Evolutionary conservation across 108 stramenopile genomes (phyloP), one percentile per base, ranked within the genome.

Genomic region (Skeletonema menzelii): DNA sequence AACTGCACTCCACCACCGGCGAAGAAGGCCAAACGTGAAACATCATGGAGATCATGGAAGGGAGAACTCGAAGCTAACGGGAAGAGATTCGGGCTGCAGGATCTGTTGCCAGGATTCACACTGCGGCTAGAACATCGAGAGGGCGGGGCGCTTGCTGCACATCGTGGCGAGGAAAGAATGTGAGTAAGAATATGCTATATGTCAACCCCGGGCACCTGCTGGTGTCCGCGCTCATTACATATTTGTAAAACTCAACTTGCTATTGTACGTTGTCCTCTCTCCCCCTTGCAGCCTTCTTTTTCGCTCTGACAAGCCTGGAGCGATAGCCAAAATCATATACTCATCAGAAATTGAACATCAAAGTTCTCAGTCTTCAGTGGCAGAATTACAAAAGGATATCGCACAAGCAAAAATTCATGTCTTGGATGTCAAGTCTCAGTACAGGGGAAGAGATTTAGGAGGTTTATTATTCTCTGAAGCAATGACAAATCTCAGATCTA

Each of bases 291-390:
- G 88, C 12, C 64, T 91, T 6, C 37, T 91, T 4, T 88, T 86
- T 69, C 85, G 83, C 17, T 86, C 85, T 13, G 85, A 88, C 72
- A 77, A 62, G 26, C 59, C 81, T 20, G 87, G 87, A 17, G 84
- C 84, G 13, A 78, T 88, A 63, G 90, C 82, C 20, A 91, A 88
- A 57, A 72, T 91, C 53, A 75, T 91, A 58, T 91, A 84, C 57
- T 88, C 87, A 4, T 75, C 70, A 8, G 59, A 49, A n/a, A 31
- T 59, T n/a, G 58, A 69, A 14, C 15, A 42, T 12, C 15, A 15
- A 42, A 3, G 15, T 42, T 42, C 40, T 42, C 40, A 32, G 35
- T 8, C 53, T 14, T 22, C 63, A 42, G 37, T 53, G 11, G 46
- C 4, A 44, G 14, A 14, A 38, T 47, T 35, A 10, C 40, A 42